Base-by-base conservation (phyloP, 345 rosid genomes). In the Lepidium didymum region DNA sequence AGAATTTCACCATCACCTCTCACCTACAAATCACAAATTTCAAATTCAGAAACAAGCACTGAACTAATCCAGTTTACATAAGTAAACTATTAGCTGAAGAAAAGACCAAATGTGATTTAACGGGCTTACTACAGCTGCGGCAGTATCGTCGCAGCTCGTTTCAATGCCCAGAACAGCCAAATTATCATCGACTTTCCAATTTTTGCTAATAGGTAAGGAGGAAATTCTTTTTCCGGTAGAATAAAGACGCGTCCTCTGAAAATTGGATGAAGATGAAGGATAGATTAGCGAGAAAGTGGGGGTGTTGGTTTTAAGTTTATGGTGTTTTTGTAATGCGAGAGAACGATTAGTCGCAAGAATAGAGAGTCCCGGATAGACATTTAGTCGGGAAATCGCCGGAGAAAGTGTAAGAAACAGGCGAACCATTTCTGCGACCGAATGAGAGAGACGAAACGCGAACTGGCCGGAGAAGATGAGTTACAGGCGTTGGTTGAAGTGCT, bases 141-240 rank as follows among this genome's bases (percentile, higher is more conserved):
- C 98, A 8, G 98, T 93, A 83, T 90, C 97, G 43, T 93, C 97
- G 46, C 98, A 93, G 80, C 98, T 90, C 15, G 92, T 93, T 78
- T 93, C 98, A 68, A 93, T 88, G 35, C 98, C 98, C 15, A 93
- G 85, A 69, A 93, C 87, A 34, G 90, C 80, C 81, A 93, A 81
- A 72, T 82, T 86, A 37, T 79, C 86, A 40, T 56, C 79, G 3
- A 51, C 12, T 41, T 29, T 53, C 44, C 38, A 31, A 59, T 1
- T 21, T 52, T 62, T 49, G 8, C 37, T 38, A 18, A 8, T 12
- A 47, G 46, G 13, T 45, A 40, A 23, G 2, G 41, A 56, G 10
- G 25, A 46, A 2, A 15, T 15, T 62, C 70, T 75, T 33, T 49
- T 33, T 75, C 8, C n/a, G 0, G 46, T 40, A 0, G 60, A 49